Evolutionary conservation across 2,329 filamentous ascomycete genomes (phyloP).

Genomic region (Phaeosphaeriaceae sp.): DNA sequence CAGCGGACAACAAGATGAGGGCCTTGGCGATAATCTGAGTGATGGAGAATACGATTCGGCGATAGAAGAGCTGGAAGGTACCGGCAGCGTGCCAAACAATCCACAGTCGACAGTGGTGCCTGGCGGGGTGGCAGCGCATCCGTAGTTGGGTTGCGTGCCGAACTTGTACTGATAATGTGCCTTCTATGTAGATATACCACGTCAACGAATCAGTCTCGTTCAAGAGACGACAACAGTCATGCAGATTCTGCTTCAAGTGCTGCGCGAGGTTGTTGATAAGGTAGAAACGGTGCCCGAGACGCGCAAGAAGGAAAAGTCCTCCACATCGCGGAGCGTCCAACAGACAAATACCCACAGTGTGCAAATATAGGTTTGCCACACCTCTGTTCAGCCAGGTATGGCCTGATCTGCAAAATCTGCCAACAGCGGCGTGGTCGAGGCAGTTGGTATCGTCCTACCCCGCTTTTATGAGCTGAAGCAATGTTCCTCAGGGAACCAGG

Average conservation of each 20-base stretch:
- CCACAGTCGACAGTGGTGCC: conserved; percentile 42
- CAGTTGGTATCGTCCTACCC: neutral
- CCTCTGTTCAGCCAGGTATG: no score
- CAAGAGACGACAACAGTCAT: neutral
- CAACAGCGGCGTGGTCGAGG: neutral
- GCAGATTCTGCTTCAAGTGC: neutral
- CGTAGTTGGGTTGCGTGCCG: conserved; percentile 21
- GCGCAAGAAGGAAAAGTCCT: no score
- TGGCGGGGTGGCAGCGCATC: conserved; percentile 48
- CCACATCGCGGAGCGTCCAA: no score
- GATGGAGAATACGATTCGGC: conserved; percentile 37
- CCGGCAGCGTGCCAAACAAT: conserved; percentile 27
- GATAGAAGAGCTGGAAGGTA: conserved; percentile 42
- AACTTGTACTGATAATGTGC: conserved; percentile 28
- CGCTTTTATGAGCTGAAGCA: neutral
- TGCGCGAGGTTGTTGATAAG: neutral
- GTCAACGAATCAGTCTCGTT: neutral
- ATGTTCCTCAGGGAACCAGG: neutral
- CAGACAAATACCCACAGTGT: no score
- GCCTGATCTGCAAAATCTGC: no score
- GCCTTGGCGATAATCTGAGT: conserved; percentile 19
- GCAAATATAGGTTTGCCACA: no score
- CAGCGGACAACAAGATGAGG: conserved; percentile 42
- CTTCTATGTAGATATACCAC: conserved; percentile 26
- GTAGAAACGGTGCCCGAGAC: no score